phyloP scores from a whole-genome alignment of 202 grass and related monocot genomes.

The Zizania palustris region DNA sequence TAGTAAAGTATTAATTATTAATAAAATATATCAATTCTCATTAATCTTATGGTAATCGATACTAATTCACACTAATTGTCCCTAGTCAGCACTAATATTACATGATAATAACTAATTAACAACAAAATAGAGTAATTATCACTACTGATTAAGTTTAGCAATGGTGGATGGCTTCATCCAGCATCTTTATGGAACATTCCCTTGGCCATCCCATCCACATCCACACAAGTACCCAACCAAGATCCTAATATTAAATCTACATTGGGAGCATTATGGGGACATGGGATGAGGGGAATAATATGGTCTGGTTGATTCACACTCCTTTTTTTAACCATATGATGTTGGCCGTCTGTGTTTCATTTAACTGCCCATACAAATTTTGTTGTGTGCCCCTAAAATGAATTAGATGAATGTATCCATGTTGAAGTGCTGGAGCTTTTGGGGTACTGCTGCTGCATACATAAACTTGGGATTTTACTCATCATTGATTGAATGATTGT shows the following conservation, averaged over 20 bases:
- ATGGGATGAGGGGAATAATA: not conserved
- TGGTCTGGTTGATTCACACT: not conserved
- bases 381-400: slow-evolving; percentile 10
- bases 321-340: slow-evolving; percentile 16
- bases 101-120: too few species aligned
- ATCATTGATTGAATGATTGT: not conserved
- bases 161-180: too few species aligned
- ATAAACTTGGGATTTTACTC: not conserved
- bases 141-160: too few species aligned
- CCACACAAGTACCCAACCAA: too few species aligned
- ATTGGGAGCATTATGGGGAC: not conserved
- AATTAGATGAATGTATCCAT: not conserved
- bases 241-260: not conserved
- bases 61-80: too few species aligned
- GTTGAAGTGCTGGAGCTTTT: not conserved
- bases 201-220: too few species aligned
- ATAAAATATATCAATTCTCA: too few species aligned
- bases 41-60: too few species aligned
- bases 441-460: not conserved
- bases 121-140: too few species aligned
- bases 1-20: too few species aligned
- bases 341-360: not conserved
- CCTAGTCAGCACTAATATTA: too few species aligned
- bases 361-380: not conserved
- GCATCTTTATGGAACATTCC: too few species aligned